Evolutionary conservation across 495 filamentous ascomycete species (phyloP).

Genomic region (Pseudoneurospora amorphoporcata): DNA sequence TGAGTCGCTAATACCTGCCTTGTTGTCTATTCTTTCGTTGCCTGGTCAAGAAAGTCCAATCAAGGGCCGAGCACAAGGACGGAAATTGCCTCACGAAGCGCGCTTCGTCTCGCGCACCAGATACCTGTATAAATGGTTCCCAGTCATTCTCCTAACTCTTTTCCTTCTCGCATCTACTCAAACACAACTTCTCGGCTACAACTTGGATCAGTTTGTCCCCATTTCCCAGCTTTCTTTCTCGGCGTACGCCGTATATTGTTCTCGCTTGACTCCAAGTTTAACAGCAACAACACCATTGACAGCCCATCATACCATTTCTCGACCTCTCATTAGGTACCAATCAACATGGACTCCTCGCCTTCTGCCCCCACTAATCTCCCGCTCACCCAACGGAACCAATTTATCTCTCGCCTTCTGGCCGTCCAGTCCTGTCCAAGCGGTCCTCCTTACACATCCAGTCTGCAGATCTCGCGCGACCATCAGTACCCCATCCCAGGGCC

Average conservation of each 20-base stretch:
- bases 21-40: not conserved
- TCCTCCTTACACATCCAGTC: not conserved
- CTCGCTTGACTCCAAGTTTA: not conserved
- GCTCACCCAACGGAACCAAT: not conserved
- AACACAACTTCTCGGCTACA: not conserved
- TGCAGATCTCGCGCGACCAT: not conserved
- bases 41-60: not conserved
- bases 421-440: not conserved
- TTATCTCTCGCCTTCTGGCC: not conserved
- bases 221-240: not conserved
- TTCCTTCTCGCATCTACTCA: not conserved
- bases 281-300: not conserved
- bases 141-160: not conserved
- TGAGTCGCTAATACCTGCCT: not conserved
- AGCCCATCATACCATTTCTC: not conserved
- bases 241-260: not conserved
- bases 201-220: not conserved
- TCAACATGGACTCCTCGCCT: not conserved
- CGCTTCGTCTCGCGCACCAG: not conserved
- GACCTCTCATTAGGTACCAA: not conserved
- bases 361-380: not conserved
- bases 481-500: constrained; percentile 18
- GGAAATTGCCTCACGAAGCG: not conserved
- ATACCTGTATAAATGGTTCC: not conserved
- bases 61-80: not conserved